Evolutionary conservation across 345 rosid species (phyloP), one percentile per base, ranked within the genome.

Genomic region (Cardamine occulta): DNA sequence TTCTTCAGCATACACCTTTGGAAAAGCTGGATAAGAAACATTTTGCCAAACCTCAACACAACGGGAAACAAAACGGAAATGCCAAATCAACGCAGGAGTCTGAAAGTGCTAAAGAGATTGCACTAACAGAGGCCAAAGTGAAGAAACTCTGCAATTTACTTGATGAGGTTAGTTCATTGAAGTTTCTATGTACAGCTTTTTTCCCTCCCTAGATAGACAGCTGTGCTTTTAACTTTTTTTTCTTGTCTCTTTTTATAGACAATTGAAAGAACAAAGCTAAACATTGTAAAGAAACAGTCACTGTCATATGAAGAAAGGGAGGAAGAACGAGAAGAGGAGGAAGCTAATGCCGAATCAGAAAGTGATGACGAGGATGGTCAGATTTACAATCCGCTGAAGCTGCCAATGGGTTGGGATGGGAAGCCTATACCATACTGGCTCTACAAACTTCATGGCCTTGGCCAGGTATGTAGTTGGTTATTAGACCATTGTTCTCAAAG

Each of bases 381-480:
- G 82, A 85, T 96, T 26, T 96, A 93, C 79, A 96, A 93, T 79
- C 99, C 98, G 11, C 89, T 96, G 54, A 96, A 89, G 73, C 78
- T 96, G 74, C 98, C 99, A 17, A 93, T 93, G 96, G 98, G 98
- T 63, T 91, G 97, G 98, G 99, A 96, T 78, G 99, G 99, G 82
- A 96, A 93, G 77, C 99, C 99, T 74, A 93, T 96, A 72, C 99
- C 99, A 12, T 96, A 93, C 75, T 96, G 99, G 99, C 91, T 93
- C 37, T 96, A 96, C 79, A 96, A 93, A 82, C 99, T 96, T 78
- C 99, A 96, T 49, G 99, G 98, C 66, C 99, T 93, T 39, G 97
- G 99, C 19, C 99, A 93, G 97, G 98, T 93, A 84, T 35, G 26
- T 17, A 13, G 37, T 51, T 31, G 21, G 15, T 70, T 8, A 35